These are phyloP conservation scores for Phytophthora europaea DNA, from an alignment of 352 stramenopile genomes.

Conservation along the genomic window DNA sequence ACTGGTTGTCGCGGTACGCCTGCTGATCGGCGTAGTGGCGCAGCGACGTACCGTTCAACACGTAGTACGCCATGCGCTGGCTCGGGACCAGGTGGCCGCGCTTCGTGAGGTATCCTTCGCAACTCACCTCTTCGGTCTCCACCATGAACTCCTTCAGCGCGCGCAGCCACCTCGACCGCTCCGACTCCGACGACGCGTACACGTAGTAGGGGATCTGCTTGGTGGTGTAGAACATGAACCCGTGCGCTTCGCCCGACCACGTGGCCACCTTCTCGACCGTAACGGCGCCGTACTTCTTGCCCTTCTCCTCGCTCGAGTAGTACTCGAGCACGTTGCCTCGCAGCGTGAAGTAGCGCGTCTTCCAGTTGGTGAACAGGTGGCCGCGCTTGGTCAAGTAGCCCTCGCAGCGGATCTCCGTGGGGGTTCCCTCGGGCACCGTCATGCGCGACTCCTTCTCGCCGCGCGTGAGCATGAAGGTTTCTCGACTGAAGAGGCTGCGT, in stretches of 20 bases:
- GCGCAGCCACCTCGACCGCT: constrained; percentile 83
- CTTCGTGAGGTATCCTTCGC: constrained; percentile 89
- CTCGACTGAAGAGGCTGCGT: constrained; percentile 79
- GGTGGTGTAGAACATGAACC: constrained; percentile 93
- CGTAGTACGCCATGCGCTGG: constrained; percentile 89
- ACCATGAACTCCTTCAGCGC: constrained; percentile 89
- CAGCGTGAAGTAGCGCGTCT: constrained; percentile 91
- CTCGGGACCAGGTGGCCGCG: constrained; percentile 89
- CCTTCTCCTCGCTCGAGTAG: constrained; percentile 87
- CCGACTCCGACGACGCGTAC: constrained; percentile 83
- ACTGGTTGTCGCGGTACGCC: constrained; percentile 89
- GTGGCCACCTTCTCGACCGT: constrained; percentile 88
- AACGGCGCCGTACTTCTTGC: constrained; percentile 87
- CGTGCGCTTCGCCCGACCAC: constrained; percentile 87
- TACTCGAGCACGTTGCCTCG: constrained; percentile 87
- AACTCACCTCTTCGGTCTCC: constrained; percentile 86
- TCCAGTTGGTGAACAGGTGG: constrained; percentile 93
- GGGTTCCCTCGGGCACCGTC: constrained; percentile 65
- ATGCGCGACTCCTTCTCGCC: constrained; percentile 74
- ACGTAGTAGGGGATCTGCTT: constrained; percentile 93
- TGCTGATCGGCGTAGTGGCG: constrained; percentile 87
- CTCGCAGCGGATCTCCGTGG: constrained; percentile 76
- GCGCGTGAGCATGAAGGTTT: constrained; percentile 82
- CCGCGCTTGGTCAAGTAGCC: constrained; percentile 90
- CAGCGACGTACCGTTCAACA: constrained; percentile 84